These are phyloP conservation scores for Aspergillus pseudoterreus DNA, from an alignment of 2,329 filamentous ascomycete genomes.

Conservation along the genomic window DNA sequence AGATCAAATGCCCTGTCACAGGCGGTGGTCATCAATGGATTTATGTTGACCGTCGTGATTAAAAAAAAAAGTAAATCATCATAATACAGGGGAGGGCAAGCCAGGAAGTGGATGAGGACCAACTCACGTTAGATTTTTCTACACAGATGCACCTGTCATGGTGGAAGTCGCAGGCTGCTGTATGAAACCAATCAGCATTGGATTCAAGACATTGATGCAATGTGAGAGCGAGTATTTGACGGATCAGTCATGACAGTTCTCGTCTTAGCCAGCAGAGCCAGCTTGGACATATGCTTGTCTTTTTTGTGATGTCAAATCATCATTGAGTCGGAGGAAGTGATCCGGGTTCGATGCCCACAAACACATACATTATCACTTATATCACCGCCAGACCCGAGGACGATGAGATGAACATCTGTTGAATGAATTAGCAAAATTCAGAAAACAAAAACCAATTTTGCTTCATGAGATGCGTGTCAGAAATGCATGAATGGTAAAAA, in stretches of 20 bases:
- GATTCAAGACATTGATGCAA: constrained; percentile 13
- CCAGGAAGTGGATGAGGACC: constrained; percentile 10
- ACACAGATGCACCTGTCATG: neutral
- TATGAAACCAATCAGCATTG: constrained; percentile 25
- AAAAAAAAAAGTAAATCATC: constrained; percentile 64
- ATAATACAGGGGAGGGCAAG: constrained; percentile 42
- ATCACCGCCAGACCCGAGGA: neutral
- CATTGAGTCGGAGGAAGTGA: constrained; percentile 47
- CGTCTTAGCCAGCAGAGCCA: constrained; percentile 46
- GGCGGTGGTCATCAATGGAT: constrained; percentile 73
- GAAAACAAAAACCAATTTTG: constrained; percentile 5
- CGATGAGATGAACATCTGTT: constrained; percentile 3
- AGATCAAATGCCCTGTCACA: constrained; percentile 64
- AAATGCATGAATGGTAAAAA: constrained; percentile 60
- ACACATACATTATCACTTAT: constrained; percentile 19
- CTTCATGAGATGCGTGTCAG: constrained; percentile 35
- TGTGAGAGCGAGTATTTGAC: constrained; percentile 20
- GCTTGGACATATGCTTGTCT: constrained; percentile 99
- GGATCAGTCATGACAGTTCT: constrained; percentile 50
- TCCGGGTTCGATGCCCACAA: constrained; percentile 18
- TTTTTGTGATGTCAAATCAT: constrained; percentile 77
- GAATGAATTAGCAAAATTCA: constrained; percentile 15
- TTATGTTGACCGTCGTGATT: constrained; percentile 89
- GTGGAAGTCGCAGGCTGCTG: constrained; percentile 10
- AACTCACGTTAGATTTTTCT: constrained; percentile 16